phyloP scores from a whole-genome alignment of 75 land plant genomes.

The Cunninghamia lanceolata region DNA sequence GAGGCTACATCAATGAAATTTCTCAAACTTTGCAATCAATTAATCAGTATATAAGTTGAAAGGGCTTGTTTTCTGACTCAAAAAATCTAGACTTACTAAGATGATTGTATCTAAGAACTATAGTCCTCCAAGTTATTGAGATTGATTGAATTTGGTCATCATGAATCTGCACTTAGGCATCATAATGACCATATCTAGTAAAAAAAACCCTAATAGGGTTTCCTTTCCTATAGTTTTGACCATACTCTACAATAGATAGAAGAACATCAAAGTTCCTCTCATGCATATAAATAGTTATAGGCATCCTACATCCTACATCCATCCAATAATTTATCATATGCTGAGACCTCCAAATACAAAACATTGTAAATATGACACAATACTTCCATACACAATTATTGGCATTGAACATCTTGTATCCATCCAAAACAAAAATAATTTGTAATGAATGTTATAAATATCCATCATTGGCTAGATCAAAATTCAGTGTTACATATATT shows the following conservation, averaged over 20 bases:
- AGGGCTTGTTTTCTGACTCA: background rate
- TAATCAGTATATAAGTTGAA: background rate
- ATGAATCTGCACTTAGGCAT: slow-evolving; percentile 54
- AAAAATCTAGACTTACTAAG: background rate
- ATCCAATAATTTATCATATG: too few relatives aligned
- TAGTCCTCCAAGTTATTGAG: background rate
- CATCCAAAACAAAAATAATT: background rate
- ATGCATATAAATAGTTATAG: slow-evolving; percentile 76
- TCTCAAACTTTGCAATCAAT: background rate
- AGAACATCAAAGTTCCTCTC: slow-evolving; percentile 35
- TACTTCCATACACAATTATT: too few relatives aligned
- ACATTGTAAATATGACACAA: too few relatives aligned
- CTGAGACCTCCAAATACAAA: too few relatives aligned
- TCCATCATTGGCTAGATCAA: background rate
- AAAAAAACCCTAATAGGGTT: slow-evolving; percentile 70
- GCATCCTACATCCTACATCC: slow-evolving; percentile 71
- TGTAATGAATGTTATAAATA: background rate
- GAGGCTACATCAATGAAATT: background rate
- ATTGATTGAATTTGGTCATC: background rate
- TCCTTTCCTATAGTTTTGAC: too few relatives aligned
- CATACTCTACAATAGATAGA: slow-evolving; percentile 76
- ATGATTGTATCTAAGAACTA: background rate
- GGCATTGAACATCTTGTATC: too few relatives aligned
- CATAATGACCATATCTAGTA: slow-evolving; percentile 91
- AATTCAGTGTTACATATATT: background rate